Evolutionary conservation across 352 stramenopile genomes (phyloP).

Genomic region (Blastocystis sp.): DNA sequence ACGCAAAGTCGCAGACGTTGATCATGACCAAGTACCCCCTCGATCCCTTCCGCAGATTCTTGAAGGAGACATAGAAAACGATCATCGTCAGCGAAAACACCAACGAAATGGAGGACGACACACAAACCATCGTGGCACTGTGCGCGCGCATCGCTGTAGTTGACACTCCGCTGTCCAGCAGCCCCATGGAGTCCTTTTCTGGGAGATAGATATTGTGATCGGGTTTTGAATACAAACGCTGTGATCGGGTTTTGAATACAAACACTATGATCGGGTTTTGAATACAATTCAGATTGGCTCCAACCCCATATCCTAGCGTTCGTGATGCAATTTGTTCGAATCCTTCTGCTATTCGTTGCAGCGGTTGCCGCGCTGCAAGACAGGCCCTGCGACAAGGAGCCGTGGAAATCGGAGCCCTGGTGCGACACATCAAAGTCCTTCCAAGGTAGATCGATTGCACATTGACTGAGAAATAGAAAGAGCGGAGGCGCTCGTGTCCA

Average conservation of each 20-base stretch:
- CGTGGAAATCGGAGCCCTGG: slow-evolving; percentile 47
- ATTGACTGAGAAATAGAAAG: slow-evolving; percentile 71
- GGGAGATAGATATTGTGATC: neutral
- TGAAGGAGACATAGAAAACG: slow-evolving; percentile 36
- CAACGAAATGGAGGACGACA: slow-evolving; percentile 47
- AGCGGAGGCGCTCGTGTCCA: slow-evolving; percentile 79
- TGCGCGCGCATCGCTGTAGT: neutral
- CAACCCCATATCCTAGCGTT: too few species aligned
- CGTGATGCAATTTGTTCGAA: neutral
- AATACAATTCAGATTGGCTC: neutral
- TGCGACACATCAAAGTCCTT: slow-evolving; percentile 36
- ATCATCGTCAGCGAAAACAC: slow-evolving; percentile 32
- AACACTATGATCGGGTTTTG: neutral
- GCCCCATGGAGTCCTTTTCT: neutral
- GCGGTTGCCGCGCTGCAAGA: neutral
- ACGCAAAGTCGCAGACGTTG: slow-evolving; percentile 49
- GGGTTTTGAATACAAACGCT: neutral
- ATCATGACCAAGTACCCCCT: slow-evolving; percentile 62
- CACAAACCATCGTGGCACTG: neutral
- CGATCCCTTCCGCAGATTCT: slow-evolving; percentile 25
- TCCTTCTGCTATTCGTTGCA: neutral
- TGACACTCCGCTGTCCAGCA: neutral
- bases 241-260: neutral
- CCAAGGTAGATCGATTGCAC: neutral
- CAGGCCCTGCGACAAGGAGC: slow-evolving; percentile 48